Evolutionary conservation across 768 basidiomycete species (phyloP).

Genomic region (Russula sp.): DNA sequence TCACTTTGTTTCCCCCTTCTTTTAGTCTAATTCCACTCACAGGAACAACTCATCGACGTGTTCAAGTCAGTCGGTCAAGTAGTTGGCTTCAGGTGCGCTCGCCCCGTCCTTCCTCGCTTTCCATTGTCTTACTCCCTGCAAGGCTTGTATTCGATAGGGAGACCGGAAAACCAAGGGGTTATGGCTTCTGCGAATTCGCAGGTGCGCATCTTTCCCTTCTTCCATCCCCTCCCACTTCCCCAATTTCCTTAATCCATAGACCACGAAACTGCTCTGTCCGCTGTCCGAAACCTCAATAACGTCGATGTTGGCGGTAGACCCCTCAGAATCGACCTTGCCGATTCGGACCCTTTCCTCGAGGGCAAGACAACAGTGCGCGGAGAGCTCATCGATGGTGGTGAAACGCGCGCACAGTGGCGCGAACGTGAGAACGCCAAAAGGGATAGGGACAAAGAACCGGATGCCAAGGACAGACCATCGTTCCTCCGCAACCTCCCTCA

Average conservation of each 20-base stretch:
- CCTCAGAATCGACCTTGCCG: constrained; percentile 90
- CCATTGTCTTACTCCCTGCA: background rate
- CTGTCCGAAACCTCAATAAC: constrained; percentile 94
- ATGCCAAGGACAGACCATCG: constrained; percentile 39
- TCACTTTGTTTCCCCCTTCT: background rate
- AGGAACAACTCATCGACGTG: constrained; percentile 83
- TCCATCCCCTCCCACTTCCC: background rate
- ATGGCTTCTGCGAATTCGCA: constrained; percentile 91
- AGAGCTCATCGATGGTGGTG: constrained; percentile 71
- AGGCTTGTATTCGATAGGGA: constrained; percentile 89
- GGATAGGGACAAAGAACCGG: constrained; percentile 13
- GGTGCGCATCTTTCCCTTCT: constrained; percentile 47
- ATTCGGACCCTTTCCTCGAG: constrained; percentile 89
- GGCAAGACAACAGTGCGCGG: constrained; percentile 86
- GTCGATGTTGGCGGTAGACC: constrained; percentile 89
- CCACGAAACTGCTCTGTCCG: constrained; percentile 92
- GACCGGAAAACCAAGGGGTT: constrained; percentile 92
- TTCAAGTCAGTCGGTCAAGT: constrained; percentile 89
- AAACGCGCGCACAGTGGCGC: constrained; percentile 54
- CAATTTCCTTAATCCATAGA: constrained; percentile 47
- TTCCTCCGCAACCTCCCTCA: constrained; percentile 69
- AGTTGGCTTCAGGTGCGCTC: constrained; percentile 74
- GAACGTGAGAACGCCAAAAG: constrained; percentile 41
- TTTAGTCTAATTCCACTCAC: background rate
- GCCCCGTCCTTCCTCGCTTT: background rate